Base-by-base conservation (phyloP, 805 yeast genomes). In the Metschnikowia colocasiae region DNA sequence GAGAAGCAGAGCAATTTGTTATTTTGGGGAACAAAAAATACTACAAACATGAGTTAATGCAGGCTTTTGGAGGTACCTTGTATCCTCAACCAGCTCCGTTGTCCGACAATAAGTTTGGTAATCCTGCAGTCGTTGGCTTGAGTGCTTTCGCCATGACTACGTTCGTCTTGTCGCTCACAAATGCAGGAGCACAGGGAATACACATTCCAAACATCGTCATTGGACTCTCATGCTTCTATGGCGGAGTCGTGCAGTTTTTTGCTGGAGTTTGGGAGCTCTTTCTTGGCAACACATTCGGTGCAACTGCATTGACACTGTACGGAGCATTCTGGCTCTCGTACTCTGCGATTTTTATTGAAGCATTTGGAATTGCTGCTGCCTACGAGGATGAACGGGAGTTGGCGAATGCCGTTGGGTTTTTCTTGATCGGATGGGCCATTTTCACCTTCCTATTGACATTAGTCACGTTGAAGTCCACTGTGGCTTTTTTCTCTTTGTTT, bases 41-140 rank as follows among this genome's bases (percentile, higher is more conserved):
- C 62, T 69, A 71, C 48, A 73, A 78, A 45, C 71, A 71, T 20
- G 90, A 83, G 47, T 75, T 84, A 52, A 62, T 80, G 53, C 69
- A 69, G 31, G 89, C 87, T 1, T 82, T 83, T 59, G 87, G 85
- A 15, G 87, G 86, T 59, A 69, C 70, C 6, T 63, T 76, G 46
- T 57, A 67, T 48, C 75, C 79, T 49, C 63, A 70, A 46, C 74
- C 82, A 6, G 43, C 43, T 30, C 40, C 47, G n/a, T 31, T 33
- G 25, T 40, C 43, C 8, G 43, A 40, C 27, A 40, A 40, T 15
- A 43, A 40, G 34, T 73, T 67, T 51, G 78, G 69, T 13, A 76
- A 76, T 54, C 80, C 83, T 1, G 77, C 81, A 12, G 81, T 82
- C 1, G 67, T 79, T 13, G 83, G 83, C 3, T 65, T 79, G 30